phyloP scores from a whole-genome alignment of 2,329 filamentous ascomycete genomes.

The Metarhizium brunneum region DNA sequence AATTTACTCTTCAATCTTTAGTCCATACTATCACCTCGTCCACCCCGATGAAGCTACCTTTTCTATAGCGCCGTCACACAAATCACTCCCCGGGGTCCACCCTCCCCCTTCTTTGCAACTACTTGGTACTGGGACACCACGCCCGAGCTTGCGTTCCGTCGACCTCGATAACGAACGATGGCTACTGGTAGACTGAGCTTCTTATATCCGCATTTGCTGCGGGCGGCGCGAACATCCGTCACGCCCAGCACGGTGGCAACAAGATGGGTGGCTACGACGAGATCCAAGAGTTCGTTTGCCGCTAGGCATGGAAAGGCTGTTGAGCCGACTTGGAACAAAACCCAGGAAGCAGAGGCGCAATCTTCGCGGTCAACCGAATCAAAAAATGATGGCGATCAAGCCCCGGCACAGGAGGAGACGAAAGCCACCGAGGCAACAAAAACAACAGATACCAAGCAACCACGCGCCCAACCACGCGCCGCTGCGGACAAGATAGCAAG shows the following conservation, averaged over 20 bases:
- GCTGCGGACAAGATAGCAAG: background rate
- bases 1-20: background rate
- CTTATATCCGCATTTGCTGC: slow-evolving; percentile 59
- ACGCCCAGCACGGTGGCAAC: background rate
- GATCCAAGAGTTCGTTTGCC: slow-evolving; percentile 37
- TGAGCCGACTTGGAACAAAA: slow-evolving; percentile 34
- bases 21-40: background rate
- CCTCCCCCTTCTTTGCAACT: background rate
- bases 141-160: background rate
- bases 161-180: slow-evolving; percentile 33
- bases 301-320: slow-evolving; percentile 52
- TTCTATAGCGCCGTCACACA: background rate
- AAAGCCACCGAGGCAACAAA: background rate
- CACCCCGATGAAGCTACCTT: background rate
- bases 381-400: slow-evolving; percentile 4
- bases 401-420: background rate
- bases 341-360: background rate
- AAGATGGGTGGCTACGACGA: slow-evolving; percentile 24
- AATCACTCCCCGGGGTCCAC: background rate
- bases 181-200: slow-evolving; percentile 55
- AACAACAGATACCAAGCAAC: background rate
- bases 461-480: background rate
- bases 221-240: slow-evolving; percentile 25
- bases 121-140: background rate
- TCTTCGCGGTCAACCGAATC: slow-evolving; percentile 10